These are phyloP conservation scores for Hura crepitans DNA, from an alignment of 441 rosid genomes.

Conservation along the genomic window DNA sequence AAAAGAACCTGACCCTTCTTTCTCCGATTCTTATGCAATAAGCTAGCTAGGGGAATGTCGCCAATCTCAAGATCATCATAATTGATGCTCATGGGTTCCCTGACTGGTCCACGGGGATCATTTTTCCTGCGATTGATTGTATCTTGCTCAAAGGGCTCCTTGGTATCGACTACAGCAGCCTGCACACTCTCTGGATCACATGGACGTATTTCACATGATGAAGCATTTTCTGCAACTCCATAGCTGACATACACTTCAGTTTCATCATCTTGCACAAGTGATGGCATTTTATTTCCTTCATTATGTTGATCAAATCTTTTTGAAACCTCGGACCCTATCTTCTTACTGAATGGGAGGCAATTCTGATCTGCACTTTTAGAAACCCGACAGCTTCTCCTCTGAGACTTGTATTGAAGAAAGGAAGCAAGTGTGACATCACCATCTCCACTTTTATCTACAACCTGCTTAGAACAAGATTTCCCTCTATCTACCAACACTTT, in stretches of 20 bases:
- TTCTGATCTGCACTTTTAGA: conserved; percentile 8
- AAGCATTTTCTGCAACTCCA: conserved; percentile 2
- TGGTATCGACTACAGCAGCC: background rate
- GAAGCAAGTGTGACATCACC: conserved; percentile 28
- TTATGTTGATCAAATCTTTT: conserved; percentile 13
- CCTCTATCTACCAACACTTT: background rate
- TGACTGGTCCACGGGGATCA: conserved; percentile 4
- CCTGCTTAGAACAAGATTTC: conserved; percentile 18
- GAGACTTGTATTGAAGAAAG: conserved; percentile 24
- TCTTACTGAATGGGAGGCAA: background rate
- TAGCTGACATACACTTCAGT: background rate
- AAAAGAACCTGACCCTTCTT: background rate
- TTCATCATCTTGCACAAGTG: conserved; percentile 7
- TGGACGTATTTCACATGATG: background rate
- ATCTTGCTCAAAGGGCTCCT: conserved; percentile 16
- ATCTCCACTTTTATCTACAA: conserved; percentile 18
- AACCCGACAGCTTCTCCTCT: conserved; percentile 25
- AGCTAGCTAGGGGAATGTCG: conserved; percentile 22
- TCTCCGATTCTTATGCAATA: background rate
- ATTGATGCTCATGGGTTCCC: conserved; percentile 10
- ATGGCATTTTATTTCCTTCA: background rate
- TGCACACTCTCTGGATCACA: background rate
- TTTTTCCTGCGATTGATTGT: background rate
- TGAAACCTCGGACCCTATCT: background rate
- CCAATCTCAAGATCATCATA: conserved; percentile 5